Base-by-base conservation (phyloP, 148 eudicot genomes). In the Polygonum aviculare region DNA sequence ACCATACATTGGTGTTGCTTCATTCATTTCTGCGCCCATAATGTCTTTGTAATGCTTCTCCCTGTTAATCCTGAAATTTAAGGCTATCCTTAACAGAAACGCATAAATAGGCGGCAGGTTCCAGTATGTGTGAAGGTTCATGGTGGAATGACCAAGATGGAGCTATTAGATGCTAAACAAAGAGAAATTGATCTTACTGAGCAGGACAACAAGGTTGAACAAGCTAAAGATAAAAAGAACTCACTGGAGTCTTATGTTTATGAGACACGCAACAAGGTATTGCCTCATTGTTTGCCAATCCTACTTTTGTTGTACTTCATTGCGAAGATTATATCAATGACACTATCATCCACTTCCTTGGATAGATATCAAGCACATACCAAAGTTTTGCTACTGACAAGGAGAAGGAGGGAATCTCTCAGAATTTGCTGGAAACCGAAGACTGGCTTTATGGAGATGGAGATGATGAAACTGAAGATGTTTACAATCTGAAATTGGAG, bases 401-500 rank as follows among this genome's bases (percentile, higher is more conserved):
- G 36, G 97, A 95, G 76, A 90, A 79, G 81, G 91, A 90, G 77
- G 86, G 76, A 8, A 83, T 95, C 67, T 86, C 91, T 62, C 74
- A 80, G 82, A 84, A 74, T 52, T 78, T 95, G 72, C 96, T 87
- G 80, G 83, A 88, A 78, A 89, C 93, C 39, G 97, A 95, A 81
- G 98, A 95, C 40, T 95, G 97, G 98, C 96, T 95, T 44, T 95
- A 95, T 77, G 99, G 89, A 67, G 99, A 95, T 65, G 96, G 97
- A 54, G 96, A 88, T 84, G 93, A 93, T 81, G 97, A 92, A 83
- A 82, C 96, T 80, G 96, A 92, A 75, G 48, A 76, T 51, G 88
- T 88, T 74, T 95, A 93, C 78, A 72, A 87, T 54, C 73, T 85
- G 79, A 93, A 85, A 81, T 81, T 90, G 49, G 80, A 89, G 69